A percentile compares a stretch with the other conserved stretches of the same genome.
Conservation (phyloP, 208 protist genomes). For the Trypanosoma theileri region DNA sequence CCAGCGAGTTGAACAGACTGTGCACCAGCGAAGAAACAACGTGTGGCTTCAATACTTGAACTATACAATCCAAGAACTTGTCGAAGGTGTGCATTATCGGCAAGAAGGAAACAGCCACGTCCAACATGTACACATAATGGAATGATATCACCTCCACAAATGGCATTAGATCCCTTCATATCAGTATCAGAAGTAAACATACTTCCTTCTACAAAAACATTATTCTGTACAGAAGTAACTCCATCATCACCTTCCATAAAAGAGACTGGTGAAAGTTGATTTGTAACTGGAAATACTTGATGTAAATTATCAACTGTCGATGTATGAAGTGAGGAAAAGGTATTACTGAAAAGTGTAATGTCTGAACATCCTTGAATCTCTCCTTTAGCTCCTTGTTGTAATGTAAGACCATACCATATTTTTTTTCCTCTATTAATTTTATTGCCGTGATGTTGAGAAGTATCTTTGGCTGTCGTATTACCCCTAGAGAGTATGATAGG, state of each 20-base stretch:
- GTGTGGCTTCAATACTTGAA: slow-evolving; percentile 6
- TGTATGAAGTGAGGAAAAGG: slow-evolving; percentile 1
- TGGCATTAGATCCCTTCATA: not conserved
- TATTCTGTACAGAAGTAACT: no score
- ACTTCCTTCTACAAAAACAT: not conserved
- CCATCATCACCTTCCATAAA: not conserved
- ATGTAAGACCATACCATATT: slow-evolving; percentile 16
- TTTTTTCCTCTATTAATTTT: not conserved
- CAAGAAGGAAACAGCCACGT: not conserved
- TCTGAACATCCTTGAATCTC: slow-evolving; percentile 16
- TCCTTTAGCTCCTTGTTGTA: slow-evolving; percentile 22
- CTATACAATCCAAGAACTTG: slow-evolving; percentile 13
- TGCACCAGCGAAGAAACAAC: slow-evolving; percentile 28
- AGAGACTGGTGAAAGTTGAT: not conserved
- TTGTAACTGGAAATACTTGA: not conserved
- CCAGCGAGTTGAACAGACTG: slow-evolving; percentile 10
- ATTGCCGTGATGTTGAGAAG: not conserved
- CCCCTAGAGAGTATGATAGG: not conserved
- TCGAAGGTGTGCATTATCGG: slow-evolving; percentile 19
- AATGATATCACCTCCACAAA: slow-evolving; percentile 8
- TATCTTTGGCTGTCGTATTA: not conserved
- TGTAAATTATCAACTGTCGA: not conserved
- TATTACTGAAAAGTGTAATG: not conserved
- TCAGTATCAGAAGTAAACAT: not conserved
- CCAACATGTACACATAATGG: slow-evolving; percentile 20